A percentile compares a stretch with the other conserved stretches of the same genome.
Evolutionary conservation across 495 filamentous ascomycete genomes (phyloP).

Genomic region (Thermochaetoides thermophila): DNA sequence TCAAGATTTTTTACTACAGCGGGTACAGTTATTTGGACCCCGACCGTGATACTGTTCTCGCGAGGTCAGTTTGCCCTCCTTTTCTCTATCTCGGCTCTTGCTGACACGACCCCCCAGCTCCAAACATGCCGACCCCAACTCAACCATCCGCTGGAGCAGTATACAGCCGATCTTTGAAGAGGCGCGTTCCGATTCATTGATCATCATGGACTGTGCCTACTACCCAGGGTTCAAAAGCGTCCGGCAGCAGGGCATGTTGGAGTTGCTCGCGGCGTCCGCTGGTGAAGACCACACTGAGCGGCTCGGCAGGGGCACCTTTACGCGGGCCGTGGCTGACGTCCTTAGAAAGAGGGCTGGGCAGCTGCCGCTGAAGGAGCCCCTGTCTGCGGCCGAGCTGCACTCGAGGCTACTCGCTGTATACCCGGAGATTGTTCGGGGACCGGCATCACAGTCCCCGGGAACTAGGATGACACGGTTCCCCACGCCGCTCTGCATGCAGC

Average conservation of each 20-base stretch:
- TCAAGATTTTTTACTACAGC: conserved; percentile 35
- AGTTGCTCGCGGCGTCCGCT: conserved; percentile 32
- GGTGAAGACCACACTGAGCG: conserved; percentile 29
- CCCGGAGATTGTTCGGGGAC: conserved; percentile 27
- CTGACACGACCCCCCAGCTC: conserved; percentile 19
- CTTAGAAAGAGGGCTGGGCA: conserved; percentile 25
- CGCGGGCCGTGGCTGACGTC: conserved; percentile 26
- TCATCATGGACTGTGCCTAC: conserved; percentile 37
- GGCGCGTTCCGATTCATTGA: conserved; percentile 28
- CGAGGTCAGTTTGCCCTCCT: conserved; percentile 22
- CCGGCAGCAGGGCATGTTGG: conserved; percentile 28
- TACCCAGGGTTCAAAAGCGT: conserved; percentile 29
- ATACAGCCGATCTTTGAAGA: conserved; percentile 34
- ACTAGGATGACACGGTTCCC: conserved; percentile 28
- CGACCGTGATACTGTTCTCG: conserved; percentile 32
- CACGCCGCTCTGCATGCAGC: conserved; percentile 31
- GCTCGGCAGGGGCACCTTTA: conserved; percentile 29
- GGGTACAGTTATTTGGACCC: conserved; percentile 32
- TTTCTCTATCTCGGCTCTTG: too few species aligned
- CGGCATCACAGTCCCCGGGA: too few species aligned
- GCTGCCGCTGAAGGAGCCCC: conserved; percentile 19
- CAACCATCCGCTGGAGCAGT: conserved; percentile 30
- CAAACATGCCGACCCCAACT: conserved; percentile 22
- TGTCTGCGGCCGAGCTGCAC: conserved; percentile 34
- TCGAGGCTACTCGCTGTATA: conserved; percentile 28